Evolutionary conservation across 441 rosid genomes (phyloP).

Genomic region (Gossypium gossypioides): DNA sequence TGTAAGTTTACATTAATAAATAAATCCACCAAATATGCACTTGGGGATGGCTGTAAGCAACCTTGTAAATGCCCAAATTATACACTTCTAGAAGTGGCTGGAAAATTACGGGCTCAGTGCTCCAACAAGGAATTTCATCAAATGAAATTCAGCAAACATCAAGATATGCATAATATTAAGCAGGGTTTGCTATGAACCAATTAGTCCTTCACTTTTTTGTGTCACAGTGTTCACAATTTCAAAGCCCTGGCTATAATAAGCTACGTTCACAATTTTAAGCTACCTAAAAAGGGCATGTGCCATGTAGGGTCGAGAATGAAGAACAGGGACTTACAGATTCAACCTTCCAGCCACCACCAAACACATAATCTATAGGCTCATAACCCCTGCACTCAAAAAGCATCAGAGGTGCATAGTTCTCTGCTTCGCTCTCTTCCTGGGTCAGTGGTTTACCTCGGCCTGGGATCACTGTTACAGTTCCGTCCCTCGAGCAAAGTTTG

Average conservation of each 20-base stretch:
- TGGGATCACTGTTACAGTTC: conserved; percentile 66
- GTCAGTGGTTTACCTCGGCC: conserved; percentile 62
- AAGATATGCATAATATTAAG: background rate
- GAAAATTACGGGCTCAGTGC: background rate
- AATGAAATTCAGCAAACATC: background rate
- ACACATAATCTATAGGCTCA: conserved; percentile 63
- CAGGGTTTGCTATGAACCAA: background rate
- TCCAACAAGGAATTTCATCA: background rate
- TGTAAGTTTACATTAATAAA: background rate
- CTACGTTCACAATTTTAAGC: background rate
- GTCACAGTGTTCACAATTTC: too few relatives aligned
- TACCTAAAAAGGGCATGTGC: background rate
- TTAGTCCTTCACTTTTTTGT: background rate
- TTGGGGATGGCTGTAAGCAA: background rate
- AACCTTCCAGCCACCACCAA: conserved; percentile 64
- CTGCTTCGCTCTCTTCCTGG: conserved; percentile 44
- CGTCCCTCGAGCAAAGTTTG: conserved; percentile 80
- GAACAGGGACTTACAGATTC: conserved; percentile 58
- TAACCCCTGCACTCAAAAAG: conserved; percentile 73
- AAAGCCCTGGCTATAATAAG: background rate
- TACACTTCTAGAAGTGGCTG: background rate
- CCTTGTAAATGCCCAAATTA: background rate
- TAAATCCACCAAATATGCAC: background rate
- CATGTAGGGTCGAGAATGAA: background rate
- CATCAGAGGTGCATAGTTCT: conserved; percentile 65